Base-by-base conservation (phyloP, 495 filamentous ascomycete species). In the Amphirosellinia nigrospora region DNA sequence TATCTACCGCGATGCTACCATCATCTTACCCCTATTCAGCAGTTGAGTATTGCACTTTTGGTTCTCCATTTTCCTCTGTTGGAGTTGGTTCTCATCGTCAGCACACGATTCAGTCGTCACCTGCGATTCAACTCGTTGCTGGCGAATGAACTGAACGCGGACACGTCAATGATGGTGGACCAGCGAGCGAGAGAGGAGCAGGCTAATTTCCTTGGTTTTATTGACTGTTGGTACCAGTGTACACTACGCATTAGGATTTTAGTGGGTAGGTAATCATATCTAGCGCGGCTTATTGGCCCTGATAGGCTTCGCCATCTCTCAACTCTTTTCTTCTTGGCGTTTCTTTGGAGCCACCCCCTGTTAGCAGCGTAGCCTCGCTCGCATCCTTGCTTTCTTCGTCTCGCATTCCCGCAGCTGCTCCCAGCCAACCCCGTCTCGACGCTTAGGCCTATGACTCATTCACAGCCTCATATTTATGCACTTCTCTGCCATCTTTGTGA, bases 201-300 rank as follows among this genome's bases (percentile, higher is more conserved):
- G n/a, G 38, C 52, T 67, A 48, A 52, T 67, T 23, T 64, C 58
- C 67, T 74, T 55, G 41, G 73, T 76, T 74, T 76, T 66, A 69
- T 74, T 69, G 71, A 72, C 65, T 76, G 61, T 70, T 71, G 71
- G 74, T 63, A 71, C 69, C n/a, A n/a, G n/a, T n/a, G n/a, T n/a
- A n/a, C n/a, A n/a, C n/a, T n/a, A 70, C 68, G 60, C 38, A 39
- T 72, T 66, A 66, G 68, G 55, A 58, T 67, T 68, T 66, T 59
- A 50, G 68, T 64, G 68, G 68, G 46, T n/a, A n/a, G 34, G 32
- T 56, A 30, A 39, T 58, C 32, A 32, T 26, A 28, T 15, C n/a
- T 45, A 32, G n/a, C 36, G 66, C 36, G 36, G 46, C 23, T 39
- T 28, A 69, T 64, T 70, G 68, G 68, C 21, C 41, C 23, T 70